Base-by-base conservation (phyloP, 768 basidiomycete species). In the Phaeotremella skinneri region DNA sequence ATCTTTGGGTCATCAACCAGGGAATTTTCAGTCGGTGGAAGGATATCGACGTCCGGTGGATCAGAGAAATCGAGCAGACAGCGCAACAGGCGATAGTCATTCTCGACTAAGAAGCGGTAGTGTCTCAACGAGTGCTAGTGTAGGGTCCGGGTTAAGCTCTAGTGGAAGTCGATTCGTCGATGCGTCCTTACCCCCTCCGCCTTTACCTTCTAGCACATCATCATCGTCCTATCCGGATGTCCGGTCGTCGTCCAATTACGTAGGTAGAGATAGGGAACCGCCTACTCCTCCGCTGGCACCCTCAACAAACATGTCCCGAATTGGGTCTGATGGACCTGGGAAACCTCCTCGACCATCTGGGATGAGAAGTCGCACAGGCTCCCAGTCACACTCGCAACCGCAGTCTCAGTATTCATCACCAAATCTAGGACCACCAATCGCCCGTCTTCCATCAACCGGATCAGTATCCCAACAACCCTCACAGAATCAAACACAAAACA, bases 101-200 rank as follows among this genome's bases (percentile, higher is more conserved):
- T 23, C 11, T 6, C 11, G 43, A 45, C 21, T 45, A 6, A 45
- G 43, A 45, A 13, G 13, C 13, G 43, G 43, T 11, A 45, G 43
- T 45, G 43, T 45, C 7, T 45, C 43, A 9, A 45, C 43, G 13
- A 45, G 43, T 45, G 21, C 11, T 23, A 45, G 43, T 45, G 43
- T 45, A 14, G 43, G 43, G 23, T 45, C 43, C 13, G 21, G 43
- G 9, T 7, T 45, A 7, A 13, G 13, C 6, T 45, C 43, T 14
- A 21, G 43, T 6, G 11, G 13, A 13, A 45, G 23, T 45, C 13
- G 43, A 23, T 13, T 14, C 6, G 11, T 45, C 43, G 21, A 45
- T 23, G 43, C n/a, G n/a, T n/a, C 11, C 43, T 13, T 21, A 13
- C 23, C 43, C 6, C 6, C 21, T 13, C 43, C 43, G 23, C 43